phyloP scores from a whole-genome alignment of 441 rosid species.

The Metrosideros polymorpha region DNA sequence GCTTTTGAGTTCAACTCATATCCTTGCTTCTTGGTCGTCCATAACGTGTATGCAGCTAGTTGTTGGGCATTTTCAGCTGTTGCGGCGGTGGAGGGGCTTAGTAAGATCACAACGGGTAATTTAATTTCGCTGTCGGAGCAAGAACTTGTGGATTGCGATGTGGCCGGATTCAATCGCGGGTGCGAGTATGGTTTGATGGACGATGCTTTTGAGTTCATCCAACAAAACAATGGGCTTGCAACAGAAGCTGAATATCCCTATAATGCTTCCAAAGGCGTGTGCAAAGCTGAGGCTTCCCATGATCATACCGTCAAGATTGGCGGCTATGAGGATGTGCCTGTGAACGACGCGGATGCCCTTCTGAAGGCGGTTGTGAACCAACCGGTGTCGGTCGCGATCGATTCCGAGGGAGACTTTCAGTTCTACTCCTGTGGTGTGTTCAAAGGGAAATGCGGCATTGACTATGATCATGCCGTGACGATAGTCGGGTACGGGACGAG shows the following conservation, averaged over 20 bases:
- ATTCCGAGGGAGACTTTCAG: slow-evolving; percentile 11
- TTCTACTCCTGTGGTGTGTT: slow-evolving; percentile 15
- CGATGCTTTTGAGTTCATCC: slow-evolving; percentile 8
- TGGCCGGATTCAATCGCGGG: slow-evolving; percentile 11
- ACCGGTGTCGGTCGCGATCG: slow-evolving; percentile 17
- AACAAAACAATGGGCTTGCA: slow-evolving; percentile 3
- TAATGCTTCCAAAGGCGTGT: slow-evolving; percentile 6
- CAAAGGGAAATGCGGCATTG: slow-evolving; percentile 9
- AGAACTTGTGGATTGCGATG: slow-evolving; percentile 19
- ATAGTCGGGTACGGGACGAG: slow-evolving; percentile 17
- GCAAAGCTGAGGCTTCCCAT: background rate
- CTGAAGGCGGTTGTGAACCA: slow-evolving; percentile 13
- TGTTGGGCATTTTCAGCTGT: slow-evolving; percentile 25
- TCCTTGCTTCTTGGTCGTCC: background rate
- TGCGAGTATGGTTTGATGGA: slow-evolving; percentile 23
- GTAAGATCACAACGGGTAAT: slow-evolving; percentile 6
- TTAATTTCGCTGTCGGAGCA: slow-evolving; percentile 15
- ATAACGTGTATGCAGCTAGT: background rate
- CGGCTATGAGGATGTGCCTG: slow-evolving; percentile 17
- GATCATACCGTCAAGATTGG: background rate
- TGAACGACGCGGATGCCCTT: slow-evolving; percentile 5
- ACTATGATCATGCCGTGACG: slow-evolving; percentile 15
- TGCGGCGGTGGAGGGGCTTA: slow-evolving; percentile 16
- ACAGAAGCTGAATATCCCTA: slow-evolving; percentile 11
- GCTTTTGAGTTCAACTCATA: background rate